These are phyloP conservation scores for Eucalyptus sp. DNA, from an alignment of 345 rosid genomes.

Conservation along the genomic window DNA sequence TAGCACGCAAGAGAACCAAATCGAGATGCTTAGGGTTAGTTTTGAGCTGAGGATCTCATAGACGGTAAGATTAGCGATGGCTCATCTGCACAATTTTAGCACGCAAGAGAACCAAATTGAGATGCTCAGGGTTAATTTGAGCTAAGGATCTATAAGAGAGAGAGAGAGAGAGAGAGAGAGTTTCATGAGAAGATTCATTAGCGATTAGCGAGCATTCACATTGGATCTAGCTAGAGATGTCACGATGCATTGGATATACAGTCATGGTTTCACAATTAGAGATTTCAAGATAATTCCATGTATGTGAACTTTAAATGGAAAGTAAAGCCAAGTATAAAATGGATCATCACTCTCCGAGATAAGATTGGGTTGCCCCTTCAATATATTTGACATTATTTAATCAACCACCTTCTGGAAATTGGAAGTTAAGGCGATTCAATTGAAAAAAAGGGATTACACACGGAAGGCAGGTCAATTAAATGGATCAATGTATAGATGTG, in stretches of 20 bases:
- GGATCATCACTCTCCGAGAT: neutral
- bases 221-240: neutral
- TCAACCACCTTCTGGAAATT: neutral
- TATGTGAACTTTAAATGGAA: neutral
- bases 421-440: neutral
- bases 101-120: neutral
- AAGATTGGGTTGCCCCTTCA: neutral
- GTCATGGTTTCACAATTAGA: neutral
- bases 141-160: neutral
- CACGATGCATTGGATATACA: neutral
- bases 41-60: neutral
- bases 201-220: neutral
- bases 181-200: neutral
- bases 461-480: neutral
- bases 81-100: neutral
- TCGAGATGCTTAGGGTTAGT: neutral
- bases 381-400: neutral
- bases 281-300: neutral
- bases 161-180: neutral
- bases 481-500: neutral
- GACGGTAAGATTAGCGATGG: neutral
- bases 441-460: neutral
- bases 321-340: neutral
- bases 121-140: neutral
- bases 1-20: neutral